Evolutionary conservation across 768 basidiomycete species (phyloP).

Genomic region (Amanita subjunquillea): DNA sequence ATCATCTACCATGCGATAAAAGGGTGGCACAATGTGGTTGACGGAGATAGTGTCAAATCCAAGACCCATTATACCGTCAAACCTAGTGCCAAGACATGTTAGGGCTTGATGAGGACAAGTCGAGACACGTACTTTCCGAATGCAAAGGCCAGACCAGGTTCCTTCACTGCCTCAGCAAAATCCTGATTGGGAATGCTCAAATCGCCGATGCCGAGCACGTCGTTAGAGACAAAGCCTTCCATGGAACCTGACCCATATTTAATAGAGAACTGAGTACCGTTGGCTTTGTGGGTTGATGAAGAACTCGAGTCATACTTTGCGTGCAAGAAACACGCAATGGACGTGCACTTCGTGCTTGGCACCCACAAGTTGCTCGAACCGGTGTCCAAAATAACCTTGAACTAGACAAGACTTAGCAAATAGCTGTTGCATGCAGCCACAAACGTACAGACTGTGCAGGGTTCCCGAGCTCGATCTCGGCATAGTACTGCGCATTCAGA

Average conservation of each 20-base stretch:
- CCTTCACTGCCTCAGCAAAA: conserved; percentile 93
- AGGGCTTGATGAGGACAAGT: not conserved
- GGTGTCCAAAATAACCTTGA: conserved; percentile 94
- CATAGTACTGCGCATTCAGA: conserved; percentile 96
- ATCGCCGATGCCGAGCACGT: conserved; percentile 75
- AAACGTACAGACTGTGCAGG: conserved; percentile 69
- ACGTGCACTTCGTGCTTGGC: conserved; percentile 69
- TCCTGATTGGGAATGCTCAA: conserved; percentile 63
- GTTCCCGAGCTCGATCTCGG: conserved; percentile 74
- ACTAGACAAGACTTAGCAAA: conserved; percentile 27
- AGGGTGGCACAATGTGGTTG: conserved; percentile 85
- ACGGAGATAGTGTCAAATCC: conserved; percentile 94
- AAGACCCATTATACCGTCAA: conserved; percentile 92
- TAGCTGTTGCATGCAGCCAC: not conserved
- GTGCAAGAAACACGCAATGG: conserved; percentile 92
- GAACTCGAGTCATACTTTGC: conserved; percentile 74
- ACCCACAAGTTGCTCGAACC: conserved; percentile 95
- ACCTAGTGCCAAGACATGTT: conserved; percentile 33
- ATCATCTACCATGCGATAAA: conserved; percentile 86
- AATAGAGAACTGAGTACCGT: conserved; percentile 84
- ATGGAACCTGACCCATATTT: conserved; percentile 95
- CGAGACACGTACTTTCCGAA: conserved; percentile 70
- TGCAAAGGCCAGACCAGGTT: conserved; percentile 95
- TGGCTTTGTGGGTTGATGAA: conserved; percentile 83
- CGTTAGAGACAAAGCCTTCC: conserved; percentile 91